Evolutionary conservation across 2,329 filamentous ascomycete genomes (phyloP), one percentile per base, ranked within the genome.

Genomic region (Graphilbum fragrans): DNA sequence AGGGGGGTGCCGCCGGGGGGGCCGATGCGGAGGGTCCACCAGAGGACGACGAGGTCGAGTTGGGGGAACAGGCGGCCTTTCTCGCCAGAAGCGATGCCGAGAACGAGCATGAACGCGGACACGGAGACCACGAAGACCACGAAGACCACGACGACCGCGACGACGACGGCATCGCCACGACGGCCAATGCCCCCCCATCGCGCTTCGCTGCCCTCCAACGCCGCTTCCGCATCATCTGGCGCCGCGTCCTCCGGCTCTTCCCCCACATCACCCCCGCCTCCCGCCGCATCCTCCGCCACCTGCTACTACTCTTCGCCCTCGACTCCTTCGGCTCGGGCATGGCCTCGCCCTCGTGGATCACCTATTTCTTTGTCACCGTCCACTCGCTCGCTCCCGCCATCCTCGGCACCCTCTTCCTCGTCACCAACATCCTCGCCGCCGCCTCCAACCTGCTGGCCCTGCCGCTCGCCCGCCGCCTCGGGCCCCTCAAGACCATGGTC

Each of bases 401-500:
- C 7, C 56, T 78, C 2, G 74, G 74, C 0, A 65, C 66, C 1
- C 59, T 77, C 11, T 77, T 77, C 52, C 71, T 74, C 49, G 61
- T 61, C 20, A 69, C 71, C 1, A 68, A 63, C 45, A 61, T 74
- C 39, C 63, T 77, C 18, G 60, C 70, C 2, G 68, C 70, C 0
- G 44, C 58, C 1, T 74, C 71, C 0, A 72, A 68, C 49, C 56
- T 77, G 12, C 59, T 69, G 0, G 72, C 73, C 1, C 66, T 70
- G 5, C 68, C 72, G 5, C 59, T 77, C 2, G 68, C 73, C 6
- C 69, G 37, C 33, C 34, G 22, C n/a, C 41, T 43, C 19, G 37
- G 36, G 16, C 41, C 42, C 17, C 34, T 41, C 3, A 34, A 77
- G 65, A 84, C 80, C 2, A 86, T 86, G 81, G 79, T 82, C 9